Evolutionary conservation across 2,329 filamentous ascomycete species (phyloP), one percentile per base, ranked within the genome.

Genomic region (Fusarium miscanthi): DNA sequence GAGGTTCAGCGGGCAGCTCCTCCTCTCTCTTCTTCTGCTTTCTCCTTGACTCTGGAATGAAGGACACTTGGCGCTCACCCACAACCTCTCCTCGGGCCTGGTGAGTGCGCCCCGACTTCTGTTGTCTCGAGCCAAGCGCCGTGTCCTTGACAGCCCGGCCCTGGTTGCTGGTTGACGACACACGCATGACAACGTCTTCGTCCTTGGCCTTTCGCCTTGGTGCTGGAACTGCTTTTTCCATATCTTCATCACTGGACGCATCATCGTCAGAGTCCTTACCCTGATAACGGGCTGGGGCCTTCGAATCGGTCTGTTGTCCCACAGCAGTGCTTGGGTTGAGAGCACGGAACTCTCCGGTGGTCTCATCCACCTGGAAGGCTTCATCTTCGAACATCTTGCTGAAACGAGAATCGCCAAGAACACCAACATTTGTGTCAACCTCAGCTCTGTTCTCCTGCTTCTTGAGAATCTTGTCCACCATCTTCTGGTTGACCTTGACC

Each of bases 331-430:
- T 97, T 8, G 96, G 94, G 80, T 99, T 99, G 82, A 97, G 90
- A 49, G 92, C 88, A 66, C 91, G 89, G 85, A 97, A 99, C 81
- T 98, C 95, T 77, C 90, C 88, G 72, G 92, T 97, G 42, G 85
- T 92, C 83, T 99, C 96, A 81, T 99, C 95, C 66, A 99, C 93
- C 76, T 89, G 89, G 81, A 97, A 98, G 63, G 97, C 95, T 77
- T 95, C 92, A 80, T 98, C 94, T 79, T 98, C 92, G 84, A 98
- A 99, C 69, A 99, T 84, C 75, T 91, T 90, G 74, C 88, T 88
- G 87, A 99, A 98, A 85, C 96, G 95, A 56, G 91, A 87, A 81
- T 99, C 96, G 66, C 89, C 90, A 59, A 99, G 89, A 40, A 97
- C 83, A 66, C 90, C 91, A 70, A 87, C 90, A 72, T 86, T 85